Evolutionary conservation across 1,139 yeast species (phyloP).

Genomic region (Suhomyces choctaworum): DNA sequence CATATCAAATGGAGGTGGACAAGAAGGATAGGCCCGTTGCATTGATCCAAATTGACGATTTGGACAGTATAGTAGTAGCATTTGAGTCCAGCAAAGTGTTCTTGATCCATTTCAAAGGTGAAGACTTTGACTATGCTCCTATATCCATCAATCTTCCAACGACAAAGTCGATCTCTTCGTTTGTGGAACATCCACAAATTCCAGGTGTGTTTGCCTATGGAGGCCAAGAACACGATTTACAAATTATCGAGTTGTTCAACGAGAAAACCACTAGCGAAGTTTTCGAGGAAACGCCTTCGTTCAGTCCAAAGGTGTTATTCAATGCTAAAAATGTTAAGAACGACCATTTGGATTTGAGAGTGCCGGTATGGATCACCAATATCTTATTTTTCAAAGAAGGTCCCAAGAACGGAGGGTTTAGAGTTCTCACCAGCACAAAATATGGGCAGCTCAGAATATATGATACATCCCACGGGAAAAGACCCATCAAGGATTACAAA

Average conservation of each 20-base stretch:
- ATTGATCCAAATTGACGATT: conserved; percentile 27
- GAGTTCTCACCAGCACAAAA: conserved; percentile 63
- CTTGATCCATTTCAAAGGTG: conserved; percentile 36
- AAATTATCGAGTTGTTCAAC: conserved; percentile 46
- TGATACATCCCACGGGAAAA: conserved; percentile 58
- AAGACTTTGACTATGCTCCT: conserved; percentile 32
- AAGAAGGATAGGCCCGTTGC: conserved; percentile 35
- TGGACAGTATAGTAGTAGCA: conserved; percentile 39
- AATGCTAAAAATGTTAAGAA: conserved; percentile 65
- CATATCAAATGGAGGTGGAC: conserved; percentile 27
- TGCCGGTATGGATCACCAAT: conserved; percentile 64
- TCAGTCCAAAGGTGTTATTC: conserved; percentile 40
- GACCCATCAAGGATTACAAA: conserved; percentile 54
- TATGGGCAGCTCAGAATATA: conserved; percentile 69
- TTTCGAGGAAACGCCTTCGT: conserved; percentile 16
- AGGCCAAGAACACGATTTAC: conserved; percentile 70
- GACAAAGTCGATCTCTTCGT: conserved; percentile 48
- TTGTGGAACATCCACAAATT: conserved; percentile 45
- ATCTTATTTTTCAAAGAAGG: conserved; percentile 45
- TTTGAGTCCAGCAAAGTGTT: conserved; percentile 53
- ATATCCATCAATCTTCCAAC: conserved; percentile 30
- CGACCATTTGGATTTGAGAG: conserved; percentile 62
- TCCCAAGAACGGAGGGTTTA: conserved; percentile 30
- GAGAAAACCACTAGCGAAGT: conserved; percentile 21
- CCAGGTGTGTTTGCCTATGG: conserved; percentile 63